Evolutionary conservation across 352 stramenopile genomes (phyloP).

Genomic region (Phytophthora colocasiae): DNA sequence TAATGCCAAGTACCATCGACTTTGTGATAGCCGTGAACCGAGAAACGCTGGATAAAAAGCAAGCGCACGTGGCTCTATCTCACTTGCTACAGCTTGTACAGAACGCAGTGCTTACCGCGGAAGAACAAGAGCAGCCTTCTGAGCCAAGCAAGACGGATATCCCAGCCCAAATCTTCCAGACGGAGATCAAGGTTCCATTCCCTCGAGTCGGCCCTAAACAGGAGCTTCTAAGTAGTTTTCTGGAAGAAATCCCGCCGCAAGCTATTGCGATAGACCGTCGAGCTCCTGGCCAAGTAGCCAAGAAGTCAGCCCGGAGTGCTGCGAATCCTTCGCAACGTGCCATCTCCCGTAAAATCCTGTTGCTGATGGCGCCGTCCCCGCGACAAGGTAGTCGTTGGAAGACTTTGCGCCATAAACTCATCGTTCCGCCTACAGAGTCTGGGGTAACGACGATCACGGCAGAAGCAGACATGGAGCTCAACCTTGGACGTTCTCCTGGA

Average conservation of each 20-base stretch:
- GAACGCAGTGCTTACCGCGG: slow-evolving; percentile 35
- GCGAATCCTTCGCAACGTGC: slow-evolving; percentile 24
- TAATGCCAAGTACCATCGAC: slow-evolving; percentile 34
- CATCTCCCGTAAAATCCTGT: slow-evolving; percentile 25
- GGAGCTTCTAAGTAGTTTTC: slow-evolving; percentile 30
- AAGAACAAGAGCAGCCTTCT: slow-evolving; percentile 21
- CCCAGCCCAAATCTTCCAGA: slow-evolving; percentile 28
- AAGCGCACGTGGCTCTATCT: slow-evolving; percentile 21
- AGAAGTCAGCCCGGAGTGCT: slow-evolving; percentile 25
- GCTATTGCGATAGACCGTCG: slow-evolving; percentile 28
- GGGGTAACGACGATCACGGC: slow-evolving; percentile 21
- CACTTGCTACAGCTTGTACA: slow-evolving; percentile 42
- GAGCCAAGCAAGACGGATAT: background rate
- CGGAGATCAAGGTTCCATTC: slow-evolving; percentile 20
- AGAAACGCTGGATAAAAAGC: slow-evolving; percentile 32
- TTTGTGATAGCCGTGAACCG: slow-evolving; percentile 34
- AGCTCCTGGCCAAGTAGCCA: slow-evolving; percentile 26
- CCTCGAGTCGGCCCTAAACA: slow-evolving; percentile 2
- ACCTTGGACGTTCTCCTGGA: slow-evolving; percentile 2
- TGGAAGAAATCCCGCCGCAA: slow-evolving; percentile 24
- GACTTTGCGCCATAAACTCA: slow-evolving; percentile 30
- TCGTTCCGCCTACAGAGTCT: slow-evolving; percentile 10
- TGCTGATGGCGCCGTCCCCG: slow-evolving; percentile 24
- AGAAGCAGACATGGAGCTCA: slow-evolving; percentile 25
- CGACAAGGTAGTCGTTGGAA: slow-evolving; percentile 34